Conservation (phyloP, 2,329 filamentous ascomycete species). For the Cyclaneusma minus region DNA sequence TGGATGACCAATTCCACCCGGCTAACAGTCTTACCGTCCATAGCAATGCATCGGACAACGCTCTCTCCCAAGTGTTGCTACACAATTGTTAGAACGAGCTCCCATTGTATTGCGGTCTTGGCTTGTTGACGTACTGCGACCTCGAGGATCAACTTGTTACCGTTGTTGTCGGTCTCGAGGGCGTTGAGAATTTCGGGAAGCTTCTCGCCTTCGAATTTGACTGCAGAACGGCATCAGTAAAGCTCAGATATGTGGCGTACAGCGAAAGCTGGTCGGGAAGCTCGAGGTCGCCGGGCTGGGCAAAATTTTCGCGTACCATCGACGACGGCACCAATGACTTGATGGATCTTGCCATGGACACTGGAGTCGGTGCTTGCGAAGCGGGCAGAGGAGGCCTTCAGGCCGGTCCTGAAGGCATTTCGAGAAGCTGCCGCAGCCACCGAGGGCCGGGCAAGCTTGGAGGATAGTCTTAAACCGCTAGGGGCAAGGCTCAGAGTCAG, state of each 20-base stretch:
- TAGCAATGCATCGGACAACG: conserved; percentile 99
- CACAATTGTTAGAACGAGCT: conserved; percentile 20
- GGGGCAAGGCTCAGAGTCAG: conserved; percentile 24
- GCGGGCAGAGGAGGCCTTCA: conserved; percentile 30
- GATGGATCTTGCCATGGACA: conserved; percentile 53
- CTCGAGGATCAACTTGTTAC: conserved; percentile 89
- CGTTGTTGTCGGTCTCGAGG: conserved; percentile 78
- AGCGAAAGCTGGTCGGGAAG: conserved; percentile 7
- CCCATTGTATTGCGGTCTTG: neutral
- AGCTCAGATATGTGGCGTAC: conserved; percentile 4
- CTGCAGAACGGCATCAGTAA: conserved; percentile 33
- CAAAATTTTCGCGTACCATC: conserved; percentile 58
- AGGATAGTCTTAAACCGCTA: conserved; percentile 52
- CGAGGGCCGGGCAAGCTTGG: conserved; percentile 45
- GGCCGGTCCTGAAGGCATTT: conserved; percentile 41
- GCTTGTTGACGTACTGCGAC: conserved; percentile 60
- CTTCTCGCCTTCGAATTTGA: conserved; percentile 92
- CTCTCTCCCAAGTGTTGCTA: conserved; percentile 99
- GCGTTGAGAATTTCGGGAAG: conserved; percentile 97
- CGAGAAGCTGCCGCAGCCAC: conserved; percentile 40
- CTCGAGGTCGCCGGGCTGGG: conserved; percentile 2
- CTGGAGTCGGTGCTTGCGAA: conserved; percentile 41
- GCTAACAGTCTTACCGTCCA: conserved; percentile 65
- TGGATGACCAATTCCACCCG: conserved; percentile 3
- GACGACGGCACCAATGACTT: conserved; percentile 97